These are phyloP conservation scores for Sisymbrium altissimum DNA, from an alignment of 345 rosid genomes.

Conservation along the genomic window DNA sequence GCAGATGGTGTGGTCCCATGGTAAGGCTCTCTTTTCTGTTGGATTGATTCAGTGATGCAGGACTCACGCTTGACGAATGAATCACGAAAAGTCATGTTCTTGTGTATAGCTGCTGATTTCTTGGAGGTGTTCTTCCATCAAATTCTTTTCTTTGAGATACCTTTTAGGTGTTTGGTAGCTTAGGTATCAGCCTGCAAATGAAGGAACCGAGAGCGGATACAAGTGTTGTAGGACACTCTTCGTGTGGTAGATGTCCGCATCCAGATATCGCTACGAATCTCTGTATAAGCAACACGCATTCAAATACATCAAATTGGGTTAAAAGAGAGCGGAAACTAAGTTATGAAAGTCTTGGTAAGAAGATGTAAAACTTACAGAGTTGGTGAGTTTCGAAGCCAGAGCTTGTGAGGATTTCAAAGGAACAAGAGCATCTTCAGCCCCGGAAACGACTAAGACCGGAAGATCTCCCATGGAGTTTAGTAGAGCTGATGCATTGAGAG, in stretches of 20 bases:
- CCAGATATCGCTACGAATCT: constrained; percentile 81
- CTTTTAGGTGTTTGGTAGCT: constrained; percentile 27
- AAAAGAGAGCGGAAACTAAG: background rate
- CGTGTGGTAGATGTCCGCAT: constrained; percentile 93
- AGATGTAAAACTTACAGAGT: constrained; percentile 63
- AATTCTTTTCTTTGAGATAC: background rate
- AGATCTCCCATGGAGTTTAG: constrained; percentile 60
- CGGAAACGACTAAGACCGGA: constrained; percentile 70
- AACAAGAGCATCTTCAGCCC: constrained; percentile 73
- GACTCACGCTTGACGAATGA: background rate
- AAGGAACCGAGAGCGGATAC: constrained; percentile 73
- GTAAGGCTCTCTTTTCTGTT: background rate
- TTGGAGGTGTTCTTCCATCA: background rate
- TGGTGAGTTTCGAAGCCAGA: constrained; percentile 67
- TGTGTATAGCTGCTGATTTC: background rate
- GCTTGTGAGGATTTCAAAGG: constrained; percentile 72
- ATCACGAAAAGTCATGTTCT: background rate
- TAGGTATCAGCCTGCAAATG: constrained; percentile 51
- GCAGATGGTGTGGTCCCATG: background rate
- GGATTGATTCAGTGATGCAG: background rate
- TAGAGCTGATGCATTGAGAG: constrained; percentile 46
- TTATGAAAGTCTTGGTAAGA: background rate
- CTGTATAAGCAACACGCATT: constrained; percentile 41
- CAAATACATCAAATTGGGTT: background rate
- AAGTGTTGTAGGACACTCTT: constrained; percentile 81